A percentile compares a stretch with the other conserved stretches of the same genome.
Conservation (phyloP, 2,329 filamentous ascomycete species). For the Pyrenochaeta sp. region DNA sequence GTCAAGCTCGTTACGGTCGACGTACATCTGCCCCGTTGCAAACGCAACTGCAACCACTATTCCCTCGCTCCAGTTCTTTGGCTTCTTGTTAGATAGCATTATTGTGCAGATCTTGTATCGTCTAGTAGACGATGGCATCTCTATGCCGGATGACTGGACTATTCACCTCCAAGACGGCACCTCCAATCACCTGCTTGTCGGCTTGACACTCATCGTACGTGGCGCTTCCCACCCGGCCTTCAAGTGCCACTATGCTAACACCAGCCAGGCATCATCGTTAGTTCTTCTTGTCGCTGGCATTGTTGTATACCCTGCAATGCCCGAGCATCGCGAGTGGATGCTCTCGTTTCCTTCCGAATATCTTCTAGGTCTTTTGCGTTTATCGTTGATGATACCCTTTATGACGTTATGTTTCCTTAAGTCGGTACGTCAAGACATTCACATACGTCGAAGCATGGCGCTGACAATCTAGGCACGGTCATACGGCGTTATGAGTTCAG, state of each 20-base stretch:
- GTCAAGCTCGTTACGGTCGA: conserved; percentile 39
- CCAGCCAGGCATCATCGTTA: conserved; percentile 37
- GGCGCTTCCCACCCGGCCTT: background rate
- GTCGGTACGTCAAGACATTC: conserved; percentile 34
- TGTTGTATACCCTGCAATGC: conserved; percentile 39
- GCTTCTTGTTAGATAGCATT: conserved; percentile 40
- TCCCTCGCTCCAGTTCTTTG: conserved; percentile 41
- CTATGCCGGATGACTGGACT: conserved; percentile 31
- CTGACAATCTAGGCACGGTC: conserved; percentile 40
- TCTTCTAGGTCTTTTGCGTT: conserved; percentile 44
- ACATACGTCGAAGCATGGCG: background rate
- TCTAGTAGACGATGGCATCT: conserved; percentile 38
- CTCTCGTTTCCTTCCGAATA: conserved; percentile 43
- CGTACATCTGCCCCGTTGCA: conserved; percentile 43
- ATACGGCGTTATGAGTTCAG: conserved; percentile 45
- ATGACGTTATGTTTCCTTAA: conserved; percentile 47
- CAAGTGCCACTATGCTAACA: conserved; percentile 22
- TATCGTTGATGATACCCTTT: conserved; percentile 50
- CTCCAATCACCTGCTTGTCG: conserved; percentile 37
- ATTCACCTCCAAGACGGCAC: conserved; percentile 38
- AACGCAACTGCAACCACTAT: conserved; percentile 35
- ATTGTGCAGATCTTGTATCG: conserved; percentile 35
- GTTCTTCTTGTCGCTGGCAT: conserved; percentile 41
- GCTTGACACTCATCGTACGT: conserved; percentile 41
- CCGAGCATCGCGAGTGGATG: conserved; percentile 48